Evolutionary conservation across 2,329 filamentous ascomycete genomes (phyloP), one percentile per base, ranked within the genome.

Genomic region (Rutstroemia sp.): DNA sequence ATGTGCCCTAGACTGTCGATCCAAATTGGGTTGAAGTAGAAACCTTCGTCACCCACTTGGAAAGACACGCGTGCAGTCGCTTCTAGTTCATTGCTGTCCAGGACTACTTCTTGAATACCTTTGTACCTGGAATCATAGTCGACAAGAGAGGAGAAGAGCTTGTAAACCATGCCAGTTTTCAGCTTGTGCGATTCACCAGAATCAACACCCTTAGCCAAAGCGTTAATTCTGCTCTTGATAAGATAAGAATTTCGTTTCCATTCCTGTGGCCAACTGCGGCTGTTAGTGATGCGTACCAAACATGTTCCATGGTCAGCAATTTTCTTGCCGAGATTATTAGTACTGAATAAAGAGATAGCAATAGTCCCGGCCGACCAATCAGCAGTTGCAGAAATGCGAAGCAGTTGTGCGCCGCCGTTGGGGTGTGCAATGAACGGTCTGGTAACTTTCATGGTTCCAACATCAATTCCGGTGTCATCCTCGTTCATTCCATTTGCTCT

Each of bases 161-260:
- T 90, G 78, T 92, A 92, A n/a, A 85, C 85, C 73, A 90, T 10
- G 38, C 85, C 85, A 12, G 18, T 37, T 12, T 16, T 19, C 3
- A 49, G n/a, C 30, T 49, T 30, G 68, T 86, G 54, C 3, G 55
- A 54, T 14, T n/a, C 25, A 44, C 41, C 46, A n/a, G 19, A 27
- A 12, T 23, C 47, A 23, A 54, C 44, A 16, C 56, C 56, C 25
- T 54, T n/a, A 14, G 25, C 34, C 21, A 58, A 34, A 27, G 19
- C n/a, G 2, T 52, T 38, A 41, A 51, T 44, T 12, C 49, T 42
- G 9, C n/a, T 39, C 16, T 51, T 51, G 37, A 51, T 21, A 27
- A 51, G 21, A 10, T 44, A 42, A 25, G 49, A 12, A 25, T 51
- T 51, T 4, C 49, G 49, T 18, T 30, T 34, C 49, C 49, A 51